Evolutionary conservation across 192 early-diverging fungal genomes (phyloP).

Genomic region (Backusella mclennaniae): DNA sequence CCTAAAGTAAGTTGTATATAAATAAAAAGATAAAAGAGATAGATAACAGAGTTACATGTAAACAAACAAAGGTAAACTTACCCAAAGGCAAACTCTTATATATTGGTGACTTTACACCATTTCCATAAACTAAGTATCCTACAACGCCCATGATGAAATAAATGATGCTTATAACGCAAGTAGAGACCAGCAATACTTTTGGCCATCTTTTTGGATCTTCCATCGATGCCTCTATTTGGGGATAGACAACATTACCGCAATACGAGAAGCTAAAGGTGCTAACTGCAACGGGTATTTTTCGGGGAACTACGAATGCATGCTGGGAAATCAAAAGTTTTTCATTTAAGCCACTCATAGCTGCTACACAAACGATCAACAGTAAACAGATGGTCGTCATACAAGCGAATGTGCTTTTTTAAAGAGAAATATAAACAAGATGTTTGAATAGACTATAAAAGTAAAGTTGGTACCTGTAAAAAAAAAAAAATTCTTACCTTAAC

Average conservation of each 20-base stretch:
- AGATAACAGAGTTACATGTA: slow-evolving; percentile 45
- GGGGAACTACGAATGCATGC: slow-evolving; percentile 35
- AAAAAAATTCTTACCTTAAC: slow-evolving; percentile 20
- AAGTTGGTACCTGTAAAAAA: background rate
- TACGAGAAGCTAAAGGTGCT: slow-evolving; percentile 82
- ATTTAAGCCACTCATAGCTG: slow-evolving; percentile 51
- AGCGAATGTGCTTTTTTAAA: slow-evolving; percentile 64
- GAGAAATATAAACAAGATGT: background rate
- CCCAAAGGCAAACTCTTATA: slow-evolving; percentile 67
- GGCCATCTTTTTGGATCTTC: slow-evolving; percentile 64
- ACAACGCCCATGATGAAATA: slow-evolving; percentile 66
- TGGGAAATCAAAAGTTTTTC: slow-evolving; percentile 33
- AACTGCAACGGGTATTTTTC: slow-evolving; percentile 74
- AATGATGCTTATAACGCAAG: slow-evolving; percentile 62
- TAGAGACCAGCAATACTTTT: slow-evolving; percentile 62
- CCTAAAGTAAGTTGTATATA: slow-evolving; percentile 27
- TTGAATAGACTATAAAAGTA: slow-evolving; percentile 11
- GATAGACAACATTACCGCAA: slow-evolving; percentile 78
- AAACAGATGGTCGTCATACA: slow-evolving; percentile 70
- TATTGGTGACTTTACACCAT: slow-evolving; percentile 64
- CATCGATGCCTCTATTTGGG: slow-evolving; percentile 83
- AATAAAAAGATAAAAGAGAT: background rate
- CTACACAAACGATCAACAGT: slow-evolving; percentile 64
- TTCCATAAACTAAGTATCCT: slow-evolving; percentile 76
- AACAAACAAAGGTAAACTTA: slow-evolving; percentile 22